A percentile compares a stretch with the other conserved stretches of the same genome.
phyloP scores from a whole-genome alignment of 2,329 filamentous ascomycete genomes.

The Xylariaceae sp. region DNA sequence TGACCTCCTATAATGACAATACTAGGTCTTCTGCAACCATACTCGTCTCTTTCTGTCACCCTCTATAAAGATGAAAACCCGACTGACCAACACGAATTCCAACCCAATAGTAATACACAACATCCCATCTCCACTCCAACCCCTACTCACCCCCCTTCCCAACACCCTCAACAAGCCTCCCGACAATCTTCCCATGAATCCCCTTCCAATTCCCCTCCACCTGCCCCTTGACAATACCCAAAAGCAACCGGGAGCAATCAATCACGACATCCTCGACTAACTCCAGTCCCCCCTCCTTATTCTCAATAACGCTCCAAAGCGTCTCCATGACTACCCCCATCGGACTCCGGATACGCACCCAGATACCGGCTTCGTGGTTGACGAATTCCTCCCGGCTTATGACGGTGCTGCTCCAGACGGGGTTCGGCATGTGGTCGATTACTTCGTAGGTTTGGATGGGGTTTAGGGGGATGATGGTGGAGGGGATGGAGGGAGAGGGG shows the following conservation, averaged over 20 bases:
- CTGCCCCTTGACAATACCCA: slow-evolving; percentile 45
- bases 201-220: slow-evolving; percentile 47
- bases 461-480: too few relatives aligned
- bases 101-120: too few relatives aligned
- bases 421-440: slow-evolving; percentile 48
- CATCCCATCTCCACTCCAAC: background rate
- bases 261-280: slow-evolving; percentile 48
- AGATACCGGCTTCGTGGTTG: slow-evolving; percentile 44
- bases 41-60: background rate
- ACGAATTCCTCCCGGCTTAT: slow-evolving; percentile 52
- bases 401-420: slow-evolving; percentile 51
- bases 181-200: slow-evolving; percentile 47
- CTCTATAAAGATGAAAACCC: background rate
- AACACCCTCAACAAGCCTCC: slow-evolving; percentile 34
- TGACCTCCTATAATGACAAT: background rate
- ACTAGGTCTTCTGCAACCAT: background rate
- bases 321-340: slow-evolving; percentile 50
- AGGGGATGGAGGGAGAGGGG: too few relatives aligned
- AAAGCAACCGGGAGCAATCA: slow-evolving; percentile 44
- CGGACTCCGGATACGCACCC: slow-evolving; percentile 47
- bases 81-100: too few relatives aligned
- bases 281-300: slow-evolving; percentile 34
- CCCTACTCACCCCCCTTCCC: background rate
- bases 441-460: slow-evolving; percentile 37
- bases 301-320: slow-evolving; percentile 38